Evolutionary conservation across 495 filamentous ascomycete genomes (phyloP), one percentile per base, ranked within the genome.

Genomic region (Trichoderma parareesei): DNA sequence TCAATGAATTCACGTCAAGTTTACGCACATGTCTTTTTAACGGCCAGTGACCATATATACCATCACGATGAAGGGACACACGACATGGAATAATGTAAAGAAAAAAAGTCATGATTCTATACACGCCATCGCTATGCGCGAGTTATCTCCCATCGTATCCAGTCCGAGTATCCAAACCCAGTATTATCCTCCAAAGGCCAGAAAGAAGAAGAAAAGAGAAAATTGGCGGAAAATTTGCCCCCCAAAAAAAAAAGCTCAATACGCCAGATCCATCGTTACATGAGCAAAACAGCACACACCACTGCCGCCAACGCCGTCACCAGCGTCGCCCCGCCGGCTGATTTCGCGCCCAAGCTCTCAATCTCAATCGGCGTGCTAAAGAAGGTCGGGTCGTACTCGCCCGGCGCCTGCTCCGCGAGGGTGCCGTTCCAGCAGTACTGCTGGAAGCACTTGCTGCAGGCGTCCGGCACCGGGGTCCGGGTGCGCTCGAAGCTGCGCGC

Each of bases 371-470:
- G 40, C n/a, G 16, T 46, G 40, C 43, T 20, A n/a, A 44, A 63
- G 18, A 72, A 69, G 5, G 44, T 46, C 0, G 78, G 79, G 64
- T 74, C 41, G 64, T 78, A 82, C 49, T 63, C 68, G 42, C 48
- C 67, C 10, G 71, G 66, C 14, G 70, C 68, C 4, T 67, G 79
- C 35, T 69, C 75, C 62, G 86, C 81, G 3, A 80, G 64, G 8
- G 81, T 89, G 5, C 92, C 92, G 70, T 94, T 80, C 92, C 93
- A 97, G 82, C 94, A 97, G 76, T 95, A 97, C 38, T 80, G 71
- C 46, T 78, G 66, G 72, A 97, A 97, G 75, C 93, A 98, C 49
- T 79, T 68, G 38, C 72, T 79, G 73, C 93, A 98, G 14, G 82
- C 83, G 11, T 80, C 77, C 0, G 90, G 90, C 1, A 90, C 81